A percentile compares a stretch with the other conserved stretches of the same genome.
Conservation (phyloP, 805 yeast species). For the Teunomyces aglyptinius region DNA sequence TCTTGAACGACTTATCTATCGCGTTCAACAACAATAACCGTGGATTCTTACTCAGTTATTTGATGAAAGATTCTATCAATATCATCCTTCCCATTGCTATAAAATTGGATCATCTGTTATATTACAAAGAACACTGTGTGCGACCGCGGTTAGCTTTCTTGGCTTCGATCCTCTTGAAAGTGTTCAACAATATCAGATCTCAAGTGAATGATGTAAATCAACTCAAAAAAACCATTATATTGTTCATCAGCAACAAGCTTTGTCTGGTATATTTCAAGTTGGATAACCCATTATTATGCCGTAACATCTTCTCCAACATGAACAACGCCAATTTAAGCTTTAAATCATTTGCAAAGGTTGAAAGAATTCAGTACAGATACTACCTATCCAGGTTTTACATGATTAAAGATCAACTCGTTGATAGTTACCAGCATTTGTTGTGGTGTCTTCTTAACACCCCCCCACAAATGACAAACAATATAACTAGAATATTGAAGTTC, state of each 20-base stretch:
- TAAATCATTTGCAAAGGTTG: conserved; percentile 38
- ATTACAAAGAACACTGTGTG: conserved; percentile 35
- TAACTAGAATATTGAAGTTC: conserved; percentile 42
- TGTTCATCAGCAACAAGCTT: conserved; percentile 52
- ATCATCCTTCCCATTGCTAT: conserved; percentile 45
- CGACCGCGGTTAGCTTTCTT: conserved; percentile 48
- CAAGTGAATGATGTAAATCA: conserved; percentile 36
- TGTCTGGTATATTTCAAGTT: conserved; percentile 57
- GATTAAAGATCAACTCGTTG: conserved; percentile 49
- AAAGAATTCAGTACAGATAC: conserved; percentile 52
- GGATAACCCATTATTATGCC: conserved; percentile 55
- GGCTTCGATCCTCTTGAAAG: conserved; percentile 53
- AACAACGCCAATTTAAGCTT: conserved; percentile 48
- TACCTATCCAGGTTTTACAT: conserved; percentile 54
- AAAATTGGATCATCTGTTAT: conserved; percentile 40
- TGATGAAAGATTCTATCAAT: conserved; percentile 37
- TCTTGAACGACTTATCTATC: conserved; percentile 45
- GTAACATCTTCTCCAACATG: conserved; percentile 61
- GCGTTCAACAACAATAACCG: conserved; percentile 47
- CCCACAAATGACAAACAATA: conserved; percentile 29
- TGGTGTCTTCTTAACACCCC: conserved; percentile 51
- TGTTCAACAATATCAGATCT: conserved; percentile 61
- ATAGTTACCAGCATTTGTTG: conserved; percentile 49
- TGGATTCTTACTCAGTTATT: conserved; percentile 33
- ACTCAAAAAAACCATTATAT: conserved; percentile 47